A percentile compares a stretch with the other conserved stretches of the same genome.
Conservation (phyloP, 805 yeast genomes). For the Ogataea pini region DNA sequence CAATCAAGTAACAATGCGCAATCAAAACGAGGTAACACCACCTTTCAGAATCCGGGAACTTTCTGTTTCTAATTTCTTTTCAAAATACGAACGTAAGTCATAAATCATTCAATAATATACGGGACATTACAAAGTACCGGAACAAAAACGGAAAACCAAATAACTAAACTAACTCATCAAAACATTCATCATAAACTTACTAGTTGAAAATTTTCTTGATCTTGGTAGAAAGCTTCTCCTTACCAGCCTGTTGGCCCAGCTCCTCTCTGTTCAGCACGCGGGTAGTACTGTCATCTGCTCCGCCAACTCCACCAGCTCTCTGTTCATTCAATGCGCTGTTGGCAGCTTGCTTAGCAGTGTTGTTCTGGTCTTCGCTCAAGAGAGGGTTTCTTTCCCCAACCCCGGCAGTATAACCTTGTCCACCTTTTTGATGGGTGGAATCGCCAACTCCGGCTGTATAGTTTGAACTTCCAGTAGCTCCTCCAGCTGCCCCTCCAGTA, state of each 20-base stretch:
- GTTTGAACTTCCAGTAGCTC: neutral
- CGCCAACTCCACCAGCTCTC: conserved; percentile 6
- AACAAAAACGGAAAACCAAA: neutral
- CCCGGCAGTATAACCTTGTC: conserved; percentile 12
- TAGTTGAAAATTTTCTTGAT: conserved; percentile 21
- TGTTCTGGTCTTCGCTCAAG: conserved; percentile 19
- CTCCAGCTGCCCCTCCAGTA: neutral
- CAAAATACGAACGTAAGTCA: no score
- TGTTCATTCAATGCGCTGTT: conserved; percentile 16
- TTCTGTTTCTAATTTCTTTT: no score
- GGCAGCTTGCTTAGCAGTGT: conserved; percentile 24
- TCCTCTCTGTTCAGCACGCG: conserved; percentile 13
- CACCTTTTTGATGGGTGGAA: neutral
- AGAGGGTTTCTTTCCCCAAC: conserved; percentile 16
- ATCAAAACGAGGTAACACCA: no score
- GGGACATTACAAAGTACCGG: no score
- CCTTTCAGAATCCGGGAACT: no score
- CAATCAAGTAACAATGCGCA: neutral
- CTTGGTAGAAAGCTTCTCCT: conserved; percentile 20
- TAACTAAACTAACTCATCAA: no score
- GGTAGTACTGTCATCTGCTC: conserved; percentile 11
- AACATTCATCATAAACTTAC: neutral
- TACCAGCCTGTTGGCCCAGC: conserved; percentile 11
- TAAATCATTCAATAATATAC: no score
- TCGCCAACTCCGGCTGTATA: conserved; percentile 3